Base-by-base conservation (phyloP, 768 basidiomycete species). In the Termitomyces sp. region DNA sequence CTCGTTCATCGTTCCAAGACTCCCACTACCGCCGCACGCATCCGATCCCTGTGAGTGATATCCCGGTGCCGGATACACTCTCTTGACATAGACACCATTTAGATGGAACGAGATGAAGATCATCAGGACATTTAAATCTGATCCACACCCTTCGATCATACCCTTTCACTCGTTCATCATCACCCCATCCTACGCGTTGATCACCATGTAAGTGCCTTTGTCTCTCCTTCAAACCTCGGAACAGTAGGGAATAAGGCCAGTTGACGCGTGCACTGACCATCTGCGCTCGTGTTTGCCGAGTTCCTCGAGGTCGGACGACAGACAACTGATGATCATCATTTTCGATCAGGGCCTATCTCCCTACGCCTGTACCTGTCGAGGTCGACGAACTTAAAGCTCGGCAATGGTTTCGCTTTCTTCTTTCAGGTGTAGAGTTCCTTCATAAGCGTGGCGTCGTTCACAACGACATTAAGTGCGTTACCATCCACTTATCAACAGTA, bases 71-170 rank as follows among this genome's bases (percentile, higher is more conserved):
- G n/a, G 16, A 17, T 30, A 27, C 14, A 43, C 30, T 57, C 39
- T 3, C 39, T 63, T 63, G 43, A 63, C 41, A 27, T 23, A 16
- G 23, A 25, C 19, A 58, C n/a, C 7, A 14, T 58, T 17, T 23
- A 93, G 91, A 74, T 94, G 94, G 94, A 95, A 94, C 67, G 94
- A 98, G 76, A 95, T 95, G 94, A 96, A 96, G 79, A 89, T 95
- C 64, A 85, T 98, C 57, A 80, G 90, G 63, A 76, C 85, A 11
- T 84, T 98, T 70, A 89, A 89, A 73, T 73, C 84, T 44, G 88
- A 93, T 64, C 84, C 87, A 9, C 96, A 98, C 67, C 94, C 94
- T 0, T 90, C 91, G 59, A 88, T 98, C 71, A 89, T 98, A 59
- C 83, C 85, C 11, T 98, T 98, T 72, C 87, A 94, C 65, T 88